A percentile compares a stretch with the other conserved stretches of the same genome.
Evolutionary conservation across 176 grass and related monocot genomes (phyloP).

Genomic region (Oropetium thomaeum): DNA sequence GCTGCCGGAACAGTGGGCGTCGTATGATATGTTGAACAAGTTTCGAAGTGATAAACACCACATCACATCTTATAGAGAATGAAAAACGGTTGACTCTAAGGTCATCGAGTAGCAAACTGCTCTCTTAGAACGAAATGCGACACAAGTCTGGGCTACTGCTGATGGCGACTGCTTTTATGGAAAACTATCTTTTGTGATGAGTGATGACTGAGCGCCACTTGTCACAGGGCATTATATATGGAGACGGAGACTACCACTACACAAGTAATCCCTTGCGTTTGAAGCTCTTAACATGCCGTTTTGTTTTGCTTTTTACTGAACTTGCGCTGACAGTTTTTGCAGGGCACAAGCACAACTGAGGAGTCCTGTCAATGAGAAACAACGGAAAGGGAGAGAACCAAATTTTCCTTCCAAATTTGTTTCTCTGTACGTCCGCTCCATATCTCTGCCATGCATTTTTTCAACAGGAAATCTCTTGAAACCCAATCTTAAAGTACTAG

Average conservation of each 20-base stretch:
- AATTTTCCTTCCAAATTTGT: not conserved
- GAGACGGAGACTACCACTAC: no score
- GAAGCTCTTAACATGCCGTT: conserved; percentile 20
- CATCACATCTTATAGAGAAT: no score
- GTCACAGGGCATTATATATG: not conserved
- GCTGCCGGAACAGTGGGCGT: not conserved
- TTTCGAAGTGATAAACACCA: not conserved
- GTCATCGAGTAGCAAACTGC: no score
- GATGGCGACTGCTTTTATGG: not conserved
- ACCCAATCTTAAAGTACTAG: not conserved
- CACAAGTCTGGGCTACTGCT: no score
- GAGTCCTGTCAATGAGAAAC: not conserved
- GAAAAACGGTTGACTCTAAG: no score
- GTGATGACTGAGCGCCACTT: conserved; percentile 26
- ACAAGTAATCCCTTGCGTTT: conserved; percentile 15
- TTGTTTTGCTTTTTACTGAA: not conserved
- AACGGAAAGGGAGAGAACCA: not conserved
- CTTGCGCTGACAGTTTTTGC: conserved; percentile 7
- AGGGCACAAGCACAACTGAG: not conserved
- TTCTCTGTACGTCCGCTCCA: not conserved
- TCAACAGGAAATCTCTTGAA: not conserved
- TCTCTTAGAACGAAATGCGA: no score
- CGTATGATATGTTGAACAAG: not conserved
- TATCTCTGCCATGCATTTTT: not conserved
- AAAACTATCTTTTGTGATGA: not conserved